Conservation (phyloP, 352 stramenopile genomes). For the Pythium vanterpoolii region DNA sequence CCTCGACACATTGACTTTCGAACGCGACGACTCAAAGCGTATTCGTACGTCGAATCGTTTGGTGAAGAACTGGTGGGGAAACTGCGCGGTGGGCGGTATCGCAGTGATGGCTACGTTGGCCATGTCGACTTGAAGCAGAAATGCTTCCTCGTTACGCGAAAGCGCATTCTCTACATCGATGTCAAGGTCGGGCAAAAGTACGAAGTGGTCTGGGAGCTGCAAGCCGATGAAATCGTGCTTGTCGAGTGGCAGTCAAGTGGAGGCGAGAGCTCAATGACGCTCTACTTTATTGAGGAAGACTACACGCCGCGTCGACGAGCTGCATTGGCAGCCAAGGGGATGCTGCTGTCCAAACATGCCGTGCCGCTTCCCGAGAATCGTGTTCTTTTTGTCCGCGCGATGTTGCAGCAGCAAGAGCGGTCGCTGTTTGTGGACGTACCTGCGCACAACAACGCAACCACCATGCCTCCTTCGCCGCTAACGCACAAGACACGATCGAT, state of each 20-base stretch:
- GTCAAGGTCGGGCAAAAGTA: constrained; percentile 70
- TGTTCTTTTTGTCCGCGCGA: constrained; percentile 76
- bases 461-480: constrained; percentile 23
- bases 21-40: constrained; percentile 78
- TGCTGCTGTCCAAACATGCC: constrained; percentile 77
- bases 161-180: constrained; percentile 76
- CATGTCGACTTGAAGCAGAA: constrained; percentile 83
- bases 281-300: constrained; percentile 79
- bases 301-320: constrained; percentile 45
- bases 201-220: constrained; percentile 76
- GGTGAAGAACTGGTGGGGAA: constrained; percentile 85
- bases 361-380: constrained; percentile 72
- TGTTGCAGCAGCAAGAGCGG: constrained; percentile 84
- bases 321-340: constrained; percentile 39
- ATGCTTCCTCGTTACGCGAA: constrained; percentile 80
- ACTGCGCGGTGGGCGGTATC: constrained; percentile 72
- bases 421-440: constrained; percentile 69
- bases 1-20: constrained; percentile 79
- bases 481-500: constrained; percentile 38
- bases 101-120: constrained; percentile 74
- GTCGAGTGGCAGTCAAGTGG: constrained; percentile 47
- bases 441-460: constrained; percentile 18
- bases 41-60: constrained; percentile 87
- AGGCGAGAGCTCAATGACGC: constrained; percentile 28
- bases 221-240: constrained; percentile 76